phyloP scores from a whole-genome alignment of 2,329 filamentous ascomycete species.

The Thelonectria rubi region DNA sequence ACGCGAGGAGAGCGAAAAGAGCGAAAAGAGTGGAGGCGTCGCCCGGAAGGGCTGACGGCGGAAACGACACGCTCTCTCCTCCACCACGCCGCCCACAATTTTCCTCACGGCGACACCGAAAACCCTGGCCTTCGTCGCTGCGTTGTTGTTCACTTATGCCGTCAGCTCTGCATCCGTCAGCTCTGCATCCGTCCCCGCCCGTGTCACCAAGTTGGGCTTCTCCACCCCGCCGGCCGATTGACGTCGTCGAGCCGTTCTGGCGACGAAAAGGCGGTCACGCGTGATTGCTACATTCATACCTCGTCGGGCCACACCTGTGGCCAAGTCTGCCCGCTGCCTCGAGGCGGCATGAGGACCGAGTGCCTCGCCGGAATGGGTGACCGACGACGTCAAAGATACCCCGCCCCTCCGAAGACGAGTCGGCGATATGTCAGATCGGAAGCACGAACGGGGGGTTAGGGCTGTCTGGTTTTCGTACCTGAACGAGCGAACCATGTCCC shows the following conservation, averaged over 20 bases:
- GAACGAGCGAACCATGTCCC: background rate
- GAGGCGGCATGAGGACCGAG: background rate
- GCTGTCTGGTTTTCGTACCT: background rate
- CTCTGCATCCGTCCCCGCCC: no score
- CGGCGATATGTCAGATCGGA: background rate
- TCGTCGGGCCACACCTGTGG: background rate
- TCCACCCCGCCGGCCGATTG: constrained; percentile 10
- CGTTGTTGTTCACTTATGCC: background rate
- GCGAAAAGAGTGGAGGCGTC: constrained; percentile 23
- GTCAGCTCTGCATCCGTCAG: background rate
- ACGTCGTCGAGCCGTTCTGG: constrained; percentile 8
- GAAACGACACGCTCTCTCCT: background rate
- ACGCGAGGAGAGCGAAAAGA: constrained; percentile 2
- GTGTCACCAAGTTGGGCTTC: background rate
- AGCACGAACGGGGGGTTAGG: background rate
- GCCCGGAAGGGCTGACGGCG: constrained; percentile 4
- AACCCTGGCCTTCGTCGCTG: background rate
- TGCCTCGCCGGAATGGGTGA: no score
- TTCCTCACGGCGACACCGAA: background rate
- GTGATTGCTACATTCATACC: background rate
- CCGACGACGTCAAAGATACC: no score
- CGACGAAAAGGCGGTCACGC: constrained; percentile 11
- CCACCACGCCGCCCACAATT: background rate
- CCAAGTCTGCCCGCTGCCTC: background rate
- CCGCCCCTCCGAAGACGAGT: no score